Evolutionary conservation across 2,329 filamentous ascomycete genomes (phyloP).

Genomic region (Sclerotinia minor): DNA sequence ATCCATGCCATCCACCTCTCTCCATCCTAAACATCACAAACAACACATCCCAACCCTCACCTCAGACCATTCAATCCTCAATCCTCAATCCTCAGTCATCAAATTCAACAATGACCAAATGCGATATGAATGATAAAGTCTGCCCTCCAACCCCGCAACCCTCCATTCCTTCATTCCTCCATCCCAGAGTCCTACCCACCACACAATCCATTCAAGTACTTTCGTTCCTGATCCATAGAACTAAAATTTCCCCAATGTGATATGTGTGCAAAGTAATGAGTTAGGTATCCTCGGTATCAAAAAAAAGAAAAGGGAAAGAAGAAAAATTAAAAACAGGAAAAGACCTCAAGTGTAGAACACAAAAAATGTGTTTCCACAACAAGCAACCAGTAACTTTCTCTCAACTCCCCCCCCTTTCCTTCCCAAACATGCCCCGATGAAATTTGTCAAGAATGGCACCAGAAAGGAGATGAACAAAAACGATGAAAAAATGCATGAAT

Average conservation of each 20-base stretch:
- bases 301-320: neutral
- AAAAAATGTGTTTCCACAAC: neutral
- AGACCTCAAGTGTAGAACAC: slow-evolving; percentile 10
- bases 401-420: slow-evolving; percentile 11
- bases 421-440: slow-evolving; percentile 6
- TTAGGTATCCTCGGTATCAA: slow-evolving; percentile 17
- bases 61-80: neutral
- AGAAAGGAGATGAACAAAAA: slow-evolving; percentile 12
- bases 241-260: slow-evolving; percentile 6
- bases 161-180: neutral
- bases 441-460: slow-evolving; percentile 16
- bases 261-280: slow-evolving; percentile 11
- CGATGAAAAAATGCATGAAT: slow-evolving; percentile 15
- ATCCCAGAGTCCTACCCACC: neutral
- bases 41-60: slow-evolving; percentile 10
- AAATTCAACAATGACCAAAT: slow-evolving; percentile 4
- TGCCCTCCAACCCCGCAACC: slow-evolving; percentile 1
- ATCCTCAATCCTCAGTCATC: slow-evolving; percentile 1
- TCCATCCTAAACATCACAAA: neutral
- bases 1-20: neutral
- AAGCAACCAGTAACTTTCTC: slow-evolving; percentile 8
- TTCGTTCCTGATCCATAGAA: slow-evolving; percentile 2
- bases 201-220: neutral
- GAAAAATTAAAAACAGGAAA: neutral
- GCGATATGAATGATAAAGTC: slow-evolving; percentile 14